A percentile compares a stretch with the other conserved stretches of the same genome.
phyloP scores from a whole-genome alignment of 2,329 filamentous ascomycete genomes.

The Sporothrix pallida region DNA sequence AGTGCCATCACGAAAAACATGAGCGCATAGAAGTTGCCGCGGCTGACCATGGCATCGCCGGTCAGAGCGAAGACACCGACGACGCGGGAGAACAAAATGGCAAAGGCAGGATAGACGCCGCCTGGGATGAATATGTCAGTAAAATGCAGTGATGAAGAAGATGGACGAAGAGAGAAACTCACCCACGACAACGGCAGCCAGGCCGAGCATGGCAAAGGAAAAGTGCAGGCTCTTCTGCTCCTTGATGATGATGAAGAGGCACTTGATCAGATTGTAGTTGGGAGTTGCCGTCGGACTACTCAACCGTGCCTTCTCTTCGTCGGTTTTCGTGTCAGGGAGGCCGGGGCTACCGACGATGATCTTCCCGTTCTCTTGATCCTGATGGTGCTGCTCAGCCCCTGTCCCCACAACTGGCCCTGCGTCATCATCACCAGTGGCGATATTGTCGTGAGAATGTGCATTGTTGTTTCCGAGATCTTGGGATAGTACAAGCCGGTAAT shows the following conservation, averaged over 20 bases:
- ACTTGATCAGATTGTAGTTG: conserved; percentile 27
- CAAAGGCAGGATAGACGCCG: conserved; percentile 53
- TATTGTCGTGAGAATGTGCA: background rate
- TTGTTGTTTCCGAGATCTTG: conserved; percentile 53
- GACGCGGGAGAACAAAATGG: conserved; percentile 51
- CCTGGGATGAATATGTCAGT: background rate
- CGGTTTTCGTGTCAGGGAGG: too few species aligned
- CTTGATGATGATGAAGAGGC: conserved; percentile 26
- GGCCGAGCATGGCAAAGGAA: conserved; percentile 20
- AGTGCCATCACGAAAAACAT: conserved; percentile 68
- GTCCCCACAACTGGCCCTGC: too few species aligned
- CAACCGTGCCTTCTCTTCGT: too few species aligned
- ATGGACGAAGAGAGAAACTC: background rate
- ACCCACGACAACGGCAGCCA: conserved; percentile 40
- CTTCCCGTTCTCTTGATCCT: too few species aligned
- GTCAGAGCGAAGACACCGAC: conserved; percentile 52
- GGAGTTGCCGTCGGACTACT: background rate
- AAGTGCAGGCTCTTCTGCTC: conserved; percentile 25
- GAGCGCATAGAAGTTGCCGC: conserved; percentile 63
- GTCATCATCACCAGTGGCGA: too few species aligned
- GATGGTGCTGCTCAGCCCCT: too few species aligned
- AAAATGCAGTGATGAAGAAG: background rate
- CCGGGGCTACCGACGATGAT: too few species aligned
- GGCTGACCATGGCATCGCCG: conserved; percentile 41
- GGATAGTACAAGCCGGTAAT: conserved; percentile 69